Base-by-base conservation (phyloP, 208 protist genomes). In the Crithidia mellificae region DNA sequence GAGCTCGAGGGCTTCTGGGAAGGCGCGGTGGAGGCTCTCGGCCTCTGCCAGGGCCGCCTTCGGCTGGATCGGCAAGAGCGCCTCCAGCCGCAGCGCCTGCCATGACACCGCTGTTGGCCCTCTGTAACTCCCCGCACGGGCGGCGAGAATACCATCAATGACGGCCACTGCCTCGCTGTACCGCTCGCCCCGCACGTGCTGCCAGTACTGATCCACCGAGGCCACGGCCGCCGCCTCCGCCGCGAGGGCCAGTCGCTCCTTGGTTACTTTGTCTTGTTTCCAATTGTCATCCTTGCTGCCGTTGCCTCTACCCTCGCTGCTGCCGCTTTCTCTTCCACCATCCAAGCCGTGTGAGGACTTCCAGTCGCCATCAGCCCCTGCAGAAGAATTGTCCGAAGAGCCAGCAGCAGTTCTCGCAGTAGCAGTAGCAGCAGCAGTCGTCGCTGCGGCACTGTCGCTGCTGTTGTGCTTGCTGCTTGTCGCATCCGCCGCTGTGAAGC, bases 61-160 rank as follows among this genome's bases (percentile, higher is more conserved):
- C 14, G 85, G 59, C 19, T 88, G 77, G 6, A 74, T 46, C 67
- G 83, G 77, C 8, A 94, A 61, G 34, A 85, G 51, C 14, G 85
- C 83, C 64, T 90, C 84, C 12, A 87, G 63, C 12, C 68, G 76
- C n/a, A 68, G 72, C 22, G 68, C 77, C 49, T 78, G 81, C 79
- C 83, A 94, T 7, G 78, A 71, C 12, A 90, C 62, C 12, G 55
- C 72, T 25, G 66, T 68, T 19, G 77, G 61, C 2, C 83, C 80
- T 57, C 55, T 64, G 63, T 71, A 63, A 34, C 77, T 67, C n/a
- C 29, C 20, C 19, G 25, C 34, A 41, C 32, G 20, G 15, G 41
- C 4, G 41, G 41, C 6, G 41, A 76, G 44, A 34, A 87, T 81
- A 15, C 64, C 69, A 24, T 80, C 77, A 39, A 88, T 71, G 17